phyloP scores from a whole-genome alignment of 306 rosid species.

The Prunus padus region DNA sequence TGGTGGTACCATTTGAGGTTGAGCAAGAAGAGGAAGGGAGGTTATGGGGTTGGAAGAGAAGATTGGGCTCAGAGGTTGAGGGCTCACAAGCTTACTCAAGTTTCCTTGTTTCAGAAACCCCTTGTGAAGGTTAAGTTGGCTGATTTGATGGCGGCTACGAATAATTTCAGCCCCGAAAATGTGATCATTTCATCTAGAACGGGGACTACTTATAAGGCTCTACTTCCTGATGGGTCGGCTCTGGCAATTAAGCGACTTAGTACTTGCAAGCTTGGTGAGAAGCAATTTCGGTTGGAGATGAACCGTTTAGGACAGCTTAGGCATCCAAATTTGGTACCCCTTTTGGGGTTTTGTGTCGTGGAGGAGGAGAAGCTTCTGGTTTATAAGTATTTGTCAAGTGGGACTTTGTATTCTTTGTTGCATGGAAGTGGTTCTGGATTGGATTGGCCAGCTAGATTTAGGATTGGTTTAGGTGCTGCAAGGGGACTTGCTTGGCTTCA shows the following conservation, averaged over 20 bases:
- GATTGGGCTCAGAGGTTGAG: constrained; percentile 84
- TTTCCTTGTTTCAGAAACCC: constrained; percentile 85
- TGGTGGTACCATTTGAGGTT: constrained; percentile 85
- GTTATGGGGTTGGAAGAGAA: constrained; percentile 34
- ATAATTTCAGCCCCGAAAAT: constrained; percentile 58
- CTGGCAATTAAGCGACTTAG: constrained; percentile 78
- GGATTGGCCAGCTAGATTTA: constrained; percentile 85
- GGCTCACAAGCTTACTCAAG: constrained; percentile 76
- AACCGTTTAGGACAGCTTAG: constrained; percentile 68
- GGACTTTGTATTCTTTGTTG: constrained; percentile 73
- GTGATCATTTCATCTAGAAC: constrained; percentile 65
- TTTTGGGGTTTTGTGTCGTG: constrained; percentile 78
- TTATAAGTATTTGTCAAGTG: constrained; percentile 85
- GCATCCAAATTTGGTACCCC: constrained; percentile 90
- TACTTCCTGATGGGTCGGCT: constrained; percentile 79
- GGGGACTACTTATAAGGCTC: constrained; percentile 81
- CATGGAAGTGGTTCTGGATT: constrained; percentile 45
- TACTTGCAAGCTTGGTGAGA: constrained; percentile 77
- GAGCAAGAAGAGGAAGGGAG: constrained; percentile 43
- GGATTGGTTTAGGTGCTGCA: constrained; percentile 84
- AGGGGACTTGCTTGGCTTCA: constrained; percentile 96
- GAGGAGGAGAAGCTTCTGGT: constrained; percentile 90
- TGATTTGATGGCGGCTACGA: constrained; percentile 87
- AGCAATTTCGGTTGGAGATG: constrained; percentile 83
- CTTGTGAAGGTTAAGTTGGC: constrained; percentile 85